These are phyloP conservation scores for Cicer cuneatum DNA, from an alignment of 306 rosid species.

Conservation along the genomic window DNA sequence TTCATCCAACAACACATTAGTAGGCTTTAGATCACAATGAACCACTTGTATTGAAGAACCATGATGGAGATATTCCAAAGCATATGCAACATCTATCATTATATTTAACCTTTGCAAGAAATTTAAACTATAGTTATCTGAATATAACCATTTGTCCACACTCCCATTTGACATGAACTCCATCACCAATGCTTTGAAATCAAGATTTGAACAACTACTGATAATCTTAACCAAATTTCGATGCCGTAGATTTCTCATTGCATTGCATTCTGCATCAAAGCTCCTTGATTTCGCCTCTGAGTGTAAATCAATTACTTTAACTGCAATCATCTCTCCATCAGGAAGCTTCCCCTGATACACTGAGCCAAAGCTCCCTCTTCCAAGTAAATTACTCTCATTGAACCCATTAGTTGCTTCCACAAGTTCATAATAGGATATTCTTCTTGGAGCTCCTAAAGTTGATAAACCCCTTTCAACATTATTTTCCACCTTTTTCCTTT, in stretches of 20 bases:
- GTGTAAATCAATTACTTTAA: slow-evolving; percentile 35
- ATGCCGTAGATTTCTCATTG: slow-evolving; percentile 44
- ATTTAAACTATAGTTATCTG: slow-evolving; percentile 17
- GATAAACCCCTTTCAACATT: not conserved
- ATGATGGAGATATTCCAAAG: slow-evolving; percentile 53
- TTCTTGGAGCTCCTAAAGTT: slow-evolving; percentile 3
- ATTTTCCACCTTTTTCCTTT: not conserved
- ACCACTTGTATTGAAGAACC: slow-evolving; percentile 40
- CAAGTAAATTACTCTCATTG: slow-evolving; percentile 38
- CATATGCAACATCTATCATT: slow-evolving; percentile 46
- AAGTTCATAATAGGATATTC: slow-evolving; percentile 42
- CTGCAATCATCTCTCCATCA: slow-evolving; percentile 33
- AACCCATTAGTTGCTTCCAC: slow-evolving; percentile 29
- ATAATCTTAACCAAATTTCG: slow-evolving; percentile 39
- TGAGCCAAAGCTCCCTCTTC: slow-evolving; percentile 43
- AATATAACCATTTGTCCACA: slow-evolving; percentile 42
- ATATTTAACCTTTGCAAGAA: slow-evolving; percentile 37
- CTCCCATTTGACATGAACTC: slow-evolving; percentile 40
- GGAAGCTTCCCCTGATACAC: slow-evolving; percentile 39
- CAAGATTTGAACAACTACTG: slow-evolving; percentile 39
- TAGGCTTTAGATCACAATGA: slow-evolving; percentile 59
- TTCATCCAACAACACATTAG: slow-evolving; percentile 52
- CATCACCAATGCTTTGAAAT: slow-evolving; percentile 42
- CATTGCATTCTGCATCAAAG: slow-evolving; percentile 44
- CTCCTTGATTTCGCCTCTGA: slow-evolving; percentile 28